Base-by-base conservation (phyloP, 2,329 filamentous ascomycete species). In the Ophiostoma sp. region DNA sequence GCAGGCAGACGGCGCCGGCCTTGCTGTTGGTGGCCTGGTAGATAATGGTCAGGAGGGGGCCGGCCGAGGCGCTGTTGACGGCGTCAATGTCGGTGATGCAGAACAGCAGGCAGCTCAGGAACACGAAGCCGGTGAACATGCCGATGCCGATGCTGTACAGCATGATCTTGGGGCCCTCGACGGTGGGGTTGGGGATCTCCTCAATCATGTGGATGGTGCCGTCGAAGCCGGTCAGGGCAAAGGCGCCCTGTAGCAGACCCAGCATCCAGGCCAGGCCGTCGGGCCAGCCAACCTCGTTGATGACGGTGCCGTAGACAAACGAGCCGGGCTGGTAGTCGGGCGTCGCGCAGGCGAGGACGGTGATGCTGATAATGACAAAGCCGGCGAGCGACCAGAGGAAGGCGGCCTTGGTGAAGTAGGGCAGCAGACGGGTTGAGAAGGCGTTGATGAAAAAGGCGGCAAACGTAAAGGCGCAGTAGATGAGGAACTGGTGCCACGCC, bases 401-500 rank as follows among this genome's bases (percentile, higher is more conserved):
- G 1, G 90, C 90, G 23, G 83, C 83, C 76, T 90, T 88, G 76
- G 89, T 92, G 74, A 92, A 81, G 15, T 84, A 82, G 0, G 90
- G 89, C 3, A 93, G 81, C 3, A 88, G 75, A 3, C 81, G 79
- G 74, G 87, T 89, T 76, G 84, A 80, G 73, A 91, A 89, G 1
- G 87, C 85, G 73, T 92, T 92, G 77, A 91, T 80, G 67, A 85
- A 70, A 71, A 91, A 86, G 3, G 87, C 87, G 20, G 85, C 78
- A 31, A 87, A 71, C 6, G 86, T 89, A 76, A 88, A 89, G 7
- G 78, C 88, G 64, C 90, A 83, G 77, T 92, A 92, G 67, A 92
- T 88, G 36, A 92, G 80, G 77, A 92, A 92, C 73, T 91, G 87
- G 74, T 93, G 89, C 88, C 89, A 92, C 3, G 85, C 76, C 75